phyloP scores from a whole-genome alignment of 2,329 filamentous ascomycete species.

The Diaporthe humulicola region DNA sequence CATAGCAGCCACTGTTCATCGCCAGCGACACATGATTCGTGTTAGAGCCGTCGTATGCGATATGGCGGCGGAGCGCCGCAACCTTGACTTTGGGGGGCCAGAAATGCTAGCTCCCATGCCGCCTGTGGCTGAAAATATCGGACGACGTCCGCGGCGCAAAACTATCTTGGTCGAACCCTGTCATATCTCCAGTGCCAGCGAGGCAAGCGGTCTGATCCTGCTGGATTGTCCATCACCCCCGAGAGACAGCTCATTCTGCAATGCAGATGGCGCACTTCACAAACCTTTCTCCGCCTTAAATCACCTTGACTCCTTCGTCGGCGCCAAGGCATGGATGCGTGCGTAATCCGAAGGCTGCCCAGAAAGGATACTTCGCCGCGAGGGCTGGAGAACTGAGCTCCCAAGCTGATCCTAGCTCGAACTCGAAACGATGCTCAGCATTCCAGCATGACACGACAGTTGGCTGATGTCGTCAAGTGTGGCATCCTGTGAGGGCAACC shows the following conservation, averaged over 20 bases:
- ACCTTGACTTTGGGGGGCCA: conserved; percentile 21
- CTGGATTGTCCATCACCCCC: conserved; percentile 30
- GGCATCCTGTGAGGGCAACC: conserved; percentile 28
- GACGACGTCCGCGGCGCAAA: conserved; percentile 39
- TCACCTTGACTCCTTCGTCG: conserved; percentile 9
- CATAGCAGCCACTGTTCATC: conserved; percentile 5
- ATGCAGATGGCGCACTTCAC: conserved; percentile 25
- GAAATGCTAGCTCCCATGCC: conserved; percentile 6
- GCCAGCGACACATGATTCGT: conserved; percentile 38
- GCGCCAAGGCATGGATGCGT: conserved; percentile 13
- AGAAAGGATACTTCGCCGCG: conserved; percentile 26
- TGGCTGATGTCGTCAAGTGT: conserved; percentile 18
- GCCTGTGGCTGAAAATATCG: conserved; percentile 32
- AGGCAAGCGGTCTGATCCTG: conserved; percentile 35
- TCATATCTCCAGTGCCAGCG: conserved; percentile 23
- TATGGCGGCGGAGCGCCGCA: conserved; percentile 35
- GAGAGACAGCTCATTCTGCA: conserved; percentile 29
- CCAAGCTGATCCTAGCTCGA: conserved; percentile 12
- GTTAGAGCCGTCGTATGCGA: conserved; percentile 17
- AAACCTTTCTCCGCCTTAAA: conserved; percentile 19
- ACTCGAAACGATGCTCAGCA: conserved; percentile 34
- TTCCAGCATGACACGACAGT: conserved; percentile 28
- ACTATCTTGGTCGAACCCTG: conserved; percentile 29
- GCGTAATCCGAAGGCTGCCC: conserved; percentile 21
- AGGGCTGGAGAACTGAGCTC: background rate